Conservation (phyloP, 768 basidiomycete species). For the Amylocystis lapponica region DNA sequence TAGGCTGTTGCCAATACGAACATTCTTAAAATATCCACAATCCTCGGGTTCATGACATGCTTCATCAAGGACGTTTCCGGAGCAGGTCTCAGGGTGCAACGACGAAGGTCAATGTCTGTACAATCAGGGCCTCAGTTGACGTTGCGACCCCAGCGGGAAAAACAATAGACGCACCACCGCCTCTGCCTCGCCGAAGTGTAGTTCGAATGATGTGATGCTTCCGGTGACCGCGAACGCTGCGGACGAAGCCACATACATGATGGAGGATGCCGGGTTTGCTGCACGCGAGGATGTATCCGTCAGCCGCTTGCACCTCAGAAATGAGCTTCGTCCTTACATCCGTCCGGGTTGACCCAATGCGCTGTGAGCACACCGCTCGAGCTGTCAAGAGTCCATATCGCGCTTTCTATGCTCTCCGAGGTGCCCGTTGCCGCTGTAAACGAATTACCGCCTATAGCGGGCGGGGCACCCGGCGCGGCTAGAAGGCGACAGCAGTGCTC, state of each 20-base stretch:
- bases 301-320: not conserved
- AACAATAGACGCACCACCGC: slow-evolving; percentile 1
- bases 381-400: slow-evolving; percentile 15
- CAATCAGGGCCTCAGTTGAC: not conserved
- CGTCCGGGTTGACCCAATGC: slow-evolving; percentile 18
- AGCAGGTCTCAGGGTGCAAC: too few species aligned
- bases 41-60: too few species aligned
- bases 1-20: too few species aligned
- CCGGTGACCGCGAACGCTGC: slow-evolving; percentile 6
- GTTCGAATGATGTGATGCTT: not conserved
- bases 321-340: slow-evolving; percentile 6
- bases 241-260: slow-evolving; percentile 1
- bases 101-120: slow-evolving; percentile 2
- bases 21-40: too few species aligned
- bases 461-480: slow-evolving; percentile 6
- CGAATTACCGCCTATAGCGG: slow-evolving; percentile 8
- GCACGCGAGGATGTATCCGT: not conserved
- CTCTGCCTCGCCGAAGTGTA: not conserved
- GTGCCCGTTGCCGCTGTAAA: slow-evolving; percentile 12
- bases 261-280: not conserved
- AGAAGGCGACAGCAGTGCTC: not conserved
- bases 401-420: slow-evolving; percentile 13
- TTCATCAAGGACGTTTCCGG: too few species aligned
- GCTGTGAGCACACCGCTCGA: slow-evolving; percentile 5
- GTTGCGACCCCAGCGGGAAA: not conserved